Evolutionary conservation across 768 basidiomycete genomes (phyloP).

Genomic region (Agaricus blazei): DNA sequence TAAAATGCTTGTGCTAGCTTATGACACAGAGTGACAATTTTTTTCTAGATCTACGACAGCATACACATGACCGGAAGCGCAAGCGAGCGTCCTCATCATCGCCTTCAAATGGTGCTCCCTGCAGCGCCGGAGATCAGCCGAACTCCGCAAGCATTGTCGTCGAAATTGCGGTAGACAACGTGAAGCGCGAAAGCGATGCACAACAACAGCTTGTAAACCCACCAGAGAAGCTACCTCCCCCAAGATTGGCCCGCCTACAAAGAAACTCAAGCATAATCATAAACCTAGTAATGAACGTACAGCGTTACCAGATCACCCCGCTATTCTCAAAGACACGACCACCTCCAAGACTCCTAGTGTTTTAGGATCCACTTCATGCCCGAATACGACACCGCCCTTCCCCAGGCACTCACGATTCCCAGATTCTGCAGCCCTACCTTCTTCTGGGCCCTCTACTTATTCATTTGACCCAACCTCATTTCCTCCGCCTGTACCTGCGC

Average conservation of each 20-base stretch:
- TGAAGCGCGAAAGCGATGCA: neutral
- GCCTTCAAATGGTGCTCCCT: constrained; percentile 7
- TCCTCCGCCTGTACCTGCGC: neutral
- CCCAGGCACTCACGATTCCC: neutral
- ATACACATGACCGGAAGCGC: constrained; percentile 17
- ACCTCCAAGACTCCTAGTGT: neutral
- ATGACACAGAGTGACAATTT: neutral
- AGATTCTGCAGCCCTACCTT: neutral
- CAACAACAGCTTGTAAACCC: neutral
- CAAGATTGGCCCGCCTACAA: neutral
- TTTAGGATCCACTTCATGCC: neutral
- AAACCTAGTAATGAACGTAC: neutral
- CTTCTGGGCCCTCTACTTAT: neutral
- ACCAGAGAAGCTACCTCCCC: neutral
- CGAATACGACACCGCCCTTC: neutral
- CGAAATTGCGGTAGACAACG: neutral
- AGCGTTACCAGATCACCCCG: neutral
- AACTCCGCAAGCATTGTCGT: neutral
- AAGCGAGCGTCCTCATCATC: constrained; percentile 16
- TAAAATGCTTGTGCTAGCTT: neutral
- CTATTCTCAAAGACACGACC: neutral
- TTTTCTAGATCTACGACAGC: neutral
- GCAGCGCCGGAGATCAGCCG: constrained; percentile 12
- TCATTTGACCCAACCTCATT: neutral
- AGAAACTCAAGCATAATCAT: neutral